phyloP scores from a whole-genome alignment of 1,139 yeast genomes.

The Nakaseomyces uthaithaninus region DNA sequence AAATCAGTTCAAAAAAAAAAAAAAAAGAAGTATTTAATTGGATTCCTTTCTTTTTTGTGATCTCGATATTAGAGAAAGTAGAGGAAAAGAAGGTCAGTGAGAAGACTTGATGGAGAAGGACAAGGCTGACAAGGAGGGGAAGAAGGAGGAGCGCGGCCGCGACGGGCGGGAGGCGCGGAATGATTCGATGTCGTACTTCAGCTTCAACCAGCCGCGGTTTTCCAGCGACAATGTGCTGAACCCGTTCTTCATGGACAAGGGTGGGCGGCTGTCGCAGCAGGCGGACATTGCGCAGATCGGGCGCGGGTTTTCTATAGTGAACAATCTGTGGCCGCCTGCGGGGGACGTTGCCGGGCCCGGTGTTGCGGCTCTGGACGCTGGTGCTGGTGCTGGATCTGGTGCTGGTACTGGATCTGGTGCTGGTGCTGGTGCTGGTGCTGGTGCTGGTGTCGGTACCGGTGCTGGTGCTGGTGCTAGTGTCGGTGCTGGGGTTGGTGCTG shows the following conservation, averaged over 20 bases:
- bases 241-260: constrained; percentile 13
- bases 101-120: not conserved
- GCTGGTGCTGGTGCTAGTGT: too few relatives aligned
- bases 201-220: constrained; percentile 23
- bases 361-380: not conserved
- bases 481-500: too few relatives aligned
- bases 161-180: constrained; percentile 1
- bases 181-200: constrained; percentile 26
- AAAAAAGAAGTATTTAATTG: too few relatives aligned
- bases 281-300: constrained; percentile 24
- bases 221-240: constrained; percentile 23
- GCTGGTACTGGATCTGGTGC: too few relatives aligned
- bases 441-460: too few relatives aligned
- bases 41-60: not conserved
- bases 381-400: too few relatives aligned
- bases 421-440: too few relatives aligned
- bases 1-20: too few relatives aligned
- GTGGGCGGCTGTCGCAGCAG: constrained; percentile 8
- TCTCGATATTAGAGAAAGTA: not conserved
- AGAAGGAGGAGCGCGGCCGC: constrained; percentile 6
- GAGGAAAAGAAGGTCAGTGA: not conserved
- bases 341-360: constrained; percentile 1
- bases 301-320: constrained; percentile 35
- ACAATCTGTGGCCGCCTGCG: constrained; percentile 25
- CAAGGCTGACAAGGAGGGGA: constrained; percentile 1